Evolutionary conservation across 2,329 filamentous ascomycete species (phyloP).

Genomic region (Aspergillus novofumigatus): DNA sequence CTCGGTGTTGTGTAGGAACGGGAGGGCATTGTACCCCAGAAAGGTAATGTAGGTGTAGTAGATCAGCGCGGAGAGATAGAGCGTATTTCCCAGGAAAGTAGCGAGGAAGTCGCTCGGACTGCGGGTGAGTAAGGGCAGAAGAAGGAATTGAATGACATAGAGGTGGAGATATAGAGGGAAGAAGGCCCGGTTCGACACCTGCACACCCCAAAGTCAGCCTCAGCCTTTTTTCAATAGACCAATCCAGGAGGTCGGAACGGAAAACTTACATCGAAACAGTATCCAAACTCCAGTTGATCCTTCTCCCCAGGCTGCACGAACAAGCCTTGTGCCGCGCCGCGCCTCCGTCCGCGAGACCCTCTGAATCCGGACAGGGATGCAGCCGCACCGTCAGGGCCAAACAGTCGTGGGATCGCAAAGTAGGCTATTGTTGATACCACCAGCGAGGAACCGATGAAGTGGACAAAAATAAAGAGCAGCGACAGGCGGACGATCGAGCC

Average conservation of each 20-base stretch:
- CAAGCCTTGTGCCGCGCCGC: constrained; percentile 50
- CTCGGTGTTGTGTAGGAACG: constrained; percentile 64
- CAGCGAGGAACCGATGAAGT: constrained; percentile 60
- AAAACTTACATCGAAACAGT: constrained; percentile 62
- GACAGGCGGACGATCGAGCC: constrained; percentile 45
- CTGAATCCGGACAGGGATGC: constrained; percentile 44
- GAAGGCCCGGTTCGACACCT: constrained; percentile 63
- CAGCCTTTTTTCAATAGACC: not conserved
- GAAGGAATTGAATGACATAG: constrained; percentile 63
- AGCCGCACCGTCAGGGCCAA: constrained; percentile 51
- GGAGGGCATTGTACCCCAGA: constrained; percentile 64
- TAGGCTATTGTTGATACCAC: constrained; percentile 60
- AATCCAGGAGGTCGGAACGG: not conserved
- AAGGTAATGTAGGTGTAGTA: constrained; percentile 69
- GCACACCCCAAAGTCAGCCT: not conserved
- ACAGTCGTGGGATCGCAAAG: constrained; percentile 58
- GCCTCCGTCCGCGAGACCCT: constrained; percentile 44
- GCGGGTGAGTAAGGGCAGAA: constrained; percentile 55
- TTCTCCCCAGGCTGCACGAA: constrained; percentile 54
- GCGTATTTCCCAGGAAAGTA: constrained; percentile 60
- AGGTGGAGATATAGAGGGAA: constrained; percentile 65
- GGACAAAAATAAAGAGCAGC: constrained; percentile 49
- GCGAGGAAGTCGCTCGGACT: constrained; percentile 39
- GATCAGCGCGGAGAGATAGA: constrained; percentile 61
- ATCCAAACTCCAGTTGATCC: constrained; percentile 64